phyloP scores from a whole-genome alignment of 2,329 filamentous ascomycete species.

The Phialophora tarda region DNA sequence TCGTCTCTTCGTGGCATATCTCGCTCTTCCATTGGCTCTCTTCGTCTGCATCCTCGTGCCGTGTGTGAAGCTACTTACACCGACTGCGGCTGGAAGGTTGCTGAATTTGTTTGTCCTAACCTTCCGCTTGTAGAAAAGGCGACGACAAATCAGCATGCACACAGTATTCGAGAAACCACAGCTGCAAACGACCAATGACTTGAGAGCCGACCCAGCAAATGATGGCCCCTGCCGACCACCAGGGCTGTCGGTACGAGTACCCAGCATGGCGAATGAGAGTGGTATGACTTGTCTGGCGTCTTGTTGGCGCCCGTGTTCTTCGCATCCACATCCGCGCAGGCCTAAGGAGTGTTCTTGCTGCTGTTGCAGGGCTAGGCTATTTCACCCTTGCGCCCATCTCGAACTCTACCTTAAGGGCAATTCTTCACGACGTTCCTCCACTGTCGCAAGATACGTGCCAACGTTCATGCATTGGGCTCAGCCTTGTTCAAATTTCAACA shows the following conservation, averaged over 20 bases:
- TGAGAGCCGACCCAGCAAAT: conserved; percentile 1
- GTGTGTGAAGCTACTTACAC: conserved; percentile 19
- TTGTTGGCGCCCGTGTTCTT: neutral
- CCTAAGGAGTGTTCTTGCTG: neutral
- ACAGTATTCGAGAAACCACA: neutral
- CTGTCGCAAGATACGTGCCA: neutral
- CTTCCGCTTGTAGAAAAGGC: conserved; percentile 16
- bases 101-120: neutral
- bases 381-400: conserved; percentile 9
- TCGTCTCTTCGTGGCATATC: neutral
- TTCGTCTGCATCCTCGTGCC: neutral
- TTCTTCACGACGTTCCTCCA: conserved; percentile 17
- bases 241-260: neutral
- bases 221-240: neutral
- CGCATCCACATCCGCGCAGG: neutral
- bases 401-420: conserved; percentile 6
- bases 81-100: conserved; percentile 19
- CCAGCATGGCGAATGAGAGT: neutral
- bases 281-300: neutral
- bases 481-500: conserved; percentile 9
- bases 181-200: conserved; percentile 1
- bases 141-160: conserved; percentile 21
- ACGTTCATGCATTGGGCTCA: conserved; percentile 4
- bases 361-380: conserved; percentile 12
- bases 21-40: conserved; percentile 7